Percentiles rank a stretch among this genome's conserved stretches.
Evolutionary conservation across 1,284 basidiomycete species (phyloP).

Genomic region (Rugosomyces carneus): DNA sequence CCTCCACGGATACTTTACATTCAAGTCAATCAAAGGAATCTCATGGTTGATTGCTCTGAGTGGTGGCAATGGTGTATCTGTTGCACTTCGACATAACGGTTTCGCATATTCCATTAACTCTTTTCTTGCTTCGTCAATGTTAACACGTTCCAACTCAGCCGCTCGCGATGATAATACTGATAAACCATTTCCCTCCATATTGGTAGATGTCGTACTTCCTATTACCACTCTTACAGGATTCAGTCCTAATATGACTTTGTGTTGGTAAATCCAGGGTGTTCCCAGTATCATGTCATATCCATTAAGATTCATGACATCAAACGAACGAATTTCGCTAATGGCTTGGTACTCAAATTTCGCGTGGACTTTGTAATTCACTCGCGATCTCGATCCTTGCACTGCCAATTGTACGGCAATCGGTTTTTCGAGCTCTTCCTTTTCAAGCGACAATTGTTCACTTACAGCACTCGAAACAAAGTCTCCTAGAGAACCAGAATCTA

Average conservation of each 20-base stretch:
- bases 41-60: constrained; percentile 24
- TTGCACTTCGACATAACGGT: constrained; percentile 12
- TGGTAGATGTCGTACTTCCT: constrained; percentile 7
- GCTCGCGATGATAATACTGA: background rate
- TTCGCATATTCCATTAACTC: constrained; percentile 21
- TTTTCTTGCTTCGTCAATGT: constrained; percentile 13
- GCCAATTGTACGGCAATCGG: constrained; percentile 9
- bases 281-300: constrained; percentile 29
- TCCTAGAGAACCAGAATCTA: too few relatives aligned
- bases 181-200: background rate
- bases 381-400: constrained; percentile 23
- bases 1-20: constrained; percentile 22
- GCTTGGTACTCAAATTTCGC: constrained; percentile 28
- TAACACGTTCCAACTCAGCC: constrained; percentile 15
- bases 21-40: constrained; percentile 26
- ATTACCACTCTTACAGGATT: constrained; percentile 21
- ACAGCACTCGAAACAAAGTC: too few relatives aligned
- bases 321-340: constrained; percentile 20
- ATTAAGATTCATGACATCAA: constrained; percentile 28
- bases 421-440: background rate
- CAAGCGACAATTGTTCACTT: constrained; percentile 19
- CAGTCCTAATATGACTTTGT: constrained; percentile 19
- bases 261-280: constrained; percentile 26
- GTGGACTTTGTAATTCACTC: constrained; percentile 21
- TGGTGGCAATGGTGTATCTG: too few relatives aligned